Evolutionary conservation across 768 basidiomycete species (phyloP), one percentile per base, ranked within the genome.

Genomic region (Suillus discolor): DNA sequence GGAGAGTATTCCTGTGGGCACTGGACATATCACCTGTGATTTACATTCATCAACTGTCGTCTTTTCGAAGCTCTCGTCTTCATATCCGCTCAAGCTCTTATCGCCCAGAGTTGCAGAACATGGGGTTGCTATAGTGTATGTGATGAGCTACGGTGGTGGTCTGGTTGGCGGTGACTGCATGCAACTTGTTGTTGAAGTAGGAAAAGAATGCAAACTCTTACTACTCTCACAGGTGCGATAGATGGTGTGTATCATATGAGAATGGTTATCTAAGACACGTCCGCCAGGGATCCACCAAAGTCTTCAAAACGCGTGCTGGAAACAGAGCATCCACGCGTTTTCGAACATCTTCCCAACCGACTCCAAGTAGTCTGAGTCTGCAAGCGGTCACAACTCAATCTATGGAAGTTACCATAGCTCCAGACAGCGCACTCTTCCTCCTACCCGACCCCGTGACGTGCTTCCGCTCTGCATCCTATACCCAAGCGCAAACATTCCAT

Each of bases 361-460:
- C 13, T 51, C 49, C 49, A 61, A 28, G 47, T 18, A 7, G 42
- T 18, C 7, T 16, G 42, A 45, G 61, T 53, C 47, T 53, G 4
- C 45, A 65, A 59, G 57, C 66, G 13, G 68, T 77, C 59, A 96
- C 93, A 7, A 81, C 77, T 47, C 93, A 96, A 73, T 80, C 79
- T n/a, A 79, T 92, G 72, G 81, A 84, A 47, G 87, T 89, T 61
- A 78, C 72, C 11, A 76, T 97, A 57, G 78, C 81, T 6, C 71
- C 85, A 2, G 72, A 76, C 1, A 82, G 89, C 45, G 80, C 85
- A 2, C 82, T 98, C 60, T 87, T 96, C 71, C 83, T 97, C 57
- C 86, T 99, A 36, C 96, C 96, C 1, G 92, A 97, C 72, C 94
- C 96, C 28, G 93, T 97, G 57, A 94, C 96, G 25, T 97, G 96